Conservation (phyloP, 352 stramenopile species). For the Pythium apleroticum region DNA sequence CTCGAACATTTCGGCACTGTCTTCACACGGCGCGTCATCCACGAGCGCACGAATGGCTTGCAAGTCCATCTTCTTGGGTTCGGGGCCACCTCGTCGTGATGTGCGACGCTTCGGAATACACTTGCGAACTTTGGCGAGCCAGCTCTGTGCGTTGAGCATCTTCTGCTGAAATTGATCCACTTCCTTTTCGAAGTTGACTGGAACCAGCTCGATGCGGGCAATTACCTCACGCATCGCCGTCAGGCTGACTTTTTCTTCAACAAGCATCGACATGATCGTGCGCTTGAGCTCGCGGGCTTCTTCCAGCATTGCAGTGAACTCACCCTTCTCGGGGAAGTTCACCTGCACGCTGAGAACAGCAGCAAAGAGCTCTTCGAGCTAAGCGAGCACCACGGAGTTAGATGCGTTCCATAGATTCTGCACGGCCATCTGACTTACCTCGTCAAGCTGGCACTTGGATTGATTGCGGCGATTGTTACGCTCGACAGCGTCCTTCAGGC, state of each 20-base stretch:
- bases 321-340: constrained; percentile 57
- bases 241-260: constrained; percentile 82
- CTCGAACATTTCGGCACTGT: constrained; percentile 85
- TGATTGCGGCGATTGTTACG: constrained; percentile 64
- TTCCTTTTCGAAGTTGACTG: constrained; percentile 81
- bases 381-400: not conserved
- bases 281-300: constrained; percentile 59
- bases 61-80: constrained; percentile 83
- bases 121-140: constrained; percentile 84
- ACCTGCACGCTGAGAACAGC: constrained; percentile 45
- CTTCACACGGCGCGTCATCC: constrained; percentile 84
- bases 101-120: constrained; percentile 82
- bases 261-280: constrained; percentile 68
- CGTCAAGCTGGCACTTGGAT: constrained; percentile 53
- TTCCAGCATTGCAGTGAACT: constrained; percentile 49
- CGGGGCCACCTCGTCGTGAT: constrained; percentile 44
- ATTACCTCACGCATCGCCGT: constrained; percentile 78
- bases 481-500: constrained; percentile 68
- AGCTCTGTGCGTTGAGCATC: constrained; percentile 83
- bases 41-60: constrained; percentile 78
- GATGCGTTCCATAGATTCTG: not conserved
- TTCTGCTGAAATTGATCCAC: constrained; percentile 82
- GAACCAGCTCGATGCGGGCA: constrained; percentile 80
- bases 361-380: constrained; percentile 52
- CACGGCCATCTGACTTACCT: constrained; percentile 30